These are phyloP conservation scores for Domatiomyces globalis DNA, from an alignment of 2,329 filamentous ascomycete species.

Conservation along the genomic window DNA sequence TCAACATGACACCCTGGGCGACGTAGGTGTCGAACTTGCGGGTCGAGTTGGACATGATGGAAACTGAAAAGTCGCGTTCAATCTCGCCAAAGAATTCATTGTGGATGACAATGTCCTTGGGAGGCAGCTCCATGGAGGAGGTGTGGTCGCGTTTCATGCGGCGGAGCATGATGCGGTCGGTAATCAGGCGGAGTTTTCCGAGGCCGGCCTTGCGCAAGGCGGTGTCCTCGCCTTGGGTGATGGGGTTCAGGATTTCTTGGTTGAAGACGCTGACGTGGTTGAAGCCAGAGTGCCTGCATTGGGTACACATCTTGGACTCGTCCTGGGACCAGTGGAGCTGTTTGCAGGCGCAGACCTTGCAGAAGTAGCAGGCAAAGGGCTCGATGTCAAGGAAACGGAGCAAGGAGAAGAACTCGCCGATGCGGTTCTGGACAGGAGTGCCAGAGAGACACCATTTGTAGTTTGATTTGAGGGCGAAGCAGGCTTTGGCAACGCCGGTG, in stretches of 20 bases:
- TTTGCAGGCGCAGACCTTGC: slow-evolving; percentile 70
- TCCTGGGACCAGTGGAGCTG: slow-evolving; percentile 72
- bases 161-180: slow-evolving; percentile 86
- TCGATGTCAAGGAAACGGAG: slow-evolving; percentile 78
- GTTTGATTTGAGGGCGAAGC: slow-evolving; percentile 72
- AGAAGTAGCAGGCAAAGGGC: slow-evolving; percentile 88
- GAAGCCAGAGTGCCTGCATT: slow-evolving; percentile 53
- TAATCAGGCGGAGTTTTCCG: slow-evolving; percentile 70
- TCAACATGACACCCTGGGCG: slow-evolving; percentile 78
- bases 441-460: slow-evolving; percentile 96
- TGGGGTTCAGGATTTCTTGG: slow-evolving; percentile 81
- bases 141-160: slow-evolving; percentile 90
- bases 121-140: slow-evolving; percentile 86
- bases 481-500: slow-evolving; percentile 86
- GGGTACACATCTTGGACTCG: slow-evolving; percentile 53
- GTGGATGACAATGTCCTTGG: slow-evolving; percentile 83
- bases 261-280: slow-evolving; percentile 76
- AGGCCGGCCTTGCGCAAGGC: slow-evolving; percentile 55
- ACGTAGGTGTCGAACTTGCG: slow-evolving; percentile 94
- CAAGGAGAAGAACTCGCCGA: slow-evolving; percentile 92
- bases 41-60: slow-evolving; percentile 83
- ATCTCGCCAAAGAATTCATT: slow-evolving; percentile 95
- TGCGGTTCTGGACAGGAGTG: slow-evolving; percentile 90
- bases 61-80: slow-evolving; percentile 86
- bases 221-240: slow-evolving; percentile 41